Evolutionary conservation across 202 grass and related monocot species (phyloP).

Genomic region (Elaeis oleifera): DNA sequence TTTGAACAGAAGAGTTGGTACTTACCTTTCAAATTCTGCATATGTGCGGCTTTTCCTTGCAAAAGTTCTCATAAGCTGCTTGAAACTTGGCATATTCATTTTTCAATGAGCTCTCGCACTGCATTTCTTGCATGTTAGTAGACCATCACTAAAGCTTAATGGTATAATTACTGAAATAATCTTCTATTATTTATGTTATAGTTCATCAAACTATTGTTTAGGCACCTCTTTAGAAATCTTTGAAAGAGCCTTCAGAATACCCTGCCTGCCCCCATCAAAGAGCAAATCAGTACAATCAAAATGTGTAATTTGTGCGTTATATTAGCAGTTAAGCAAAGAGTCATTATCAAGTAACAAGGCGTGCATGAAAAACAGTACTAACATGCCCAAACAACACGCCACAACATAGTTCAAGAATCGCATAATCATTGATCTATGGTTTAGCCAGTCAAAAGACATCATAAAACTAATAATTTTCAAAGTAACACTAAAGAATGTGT

Average conservation of each 20-base stretch:
- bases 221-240: slow-evolving; percentile 91
- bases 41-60: slow-evolving; percentile 63
- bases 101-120: slow-evolving; percentile 81
- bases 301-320: too few species aligned
- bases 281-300: slow-evolving; percentile 14
- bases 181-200: too few species aligned
- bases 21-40: slow-evolving; percentile 82
- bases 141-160: background rate
- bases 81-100: slow-evolving; percentile 77
- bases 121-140: slow-evolving; percentile 27
- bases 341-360: too few species aligned
- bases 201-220: slow-evolving; percentile 7
- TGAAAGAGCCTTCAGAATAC: slow-evolving; percentile 65
- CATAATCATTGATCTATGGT: too few species aligned
- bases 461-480: too few species aligned
- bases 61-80: slow-evolving; percentile 68
- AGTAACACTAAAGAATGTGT: too few species aligned
- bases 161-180: too few species aligned
- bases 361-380: too few species aligned
- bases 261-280: slow-evolving; percentile 47
- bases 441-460: too few species aligned
- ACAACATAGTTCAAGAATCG: too few species aligned
- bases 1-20: background rate
- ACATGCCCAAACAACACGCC: too few species aligned
- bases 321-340: too few species aligned